Conservation (phyloP, 192 early-diverging fungal species). For the Coemansia sp. region DNA sequence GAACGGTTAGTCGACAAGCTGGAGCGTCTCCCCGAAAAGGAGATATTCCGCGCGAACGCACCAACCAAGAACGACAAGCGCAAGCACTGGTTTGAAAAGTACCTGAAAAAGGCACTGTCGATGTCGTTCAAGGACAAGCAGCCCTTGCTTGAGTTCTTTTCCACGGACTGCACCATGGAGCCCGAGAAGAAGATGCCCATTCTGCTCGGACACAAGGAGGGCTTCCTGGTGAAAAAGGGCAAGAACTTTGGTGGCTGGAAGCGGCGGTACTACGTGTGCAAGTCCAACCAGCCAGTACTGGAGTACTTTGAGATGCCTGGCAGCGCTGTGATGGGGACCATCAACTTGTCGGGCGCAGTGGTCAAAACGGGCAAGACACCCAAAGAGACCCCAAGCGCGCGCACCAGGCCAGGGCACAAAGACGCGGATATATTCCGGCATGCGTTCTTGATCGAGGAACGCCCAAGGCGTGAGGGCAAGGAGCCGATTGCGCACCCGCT, state of each 20-base stretch:
- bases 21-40: slow-evolving; percentile 82
- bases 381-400: slow-evolving; percentile 16
- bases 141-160: slow-evolving; percentile 75
- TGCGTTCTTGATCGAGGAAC: slow-evolving; percentile 85
- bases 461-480: slow-evolving; percentile 62
- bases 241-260: slow-evolving; percentile 99
- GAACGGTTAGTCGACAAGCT: slow-evolving; percentile 58
- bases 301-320: slow-evolving; percentile 87
- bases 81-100: slow-evolving; percentile 82
- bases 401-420: slow-evolving; percentile 22
- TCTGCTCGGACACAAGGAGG: slow-evolving; percentile 73
- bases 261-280: slow-evolving; percentile 77
- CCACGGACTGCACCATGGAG: slow-evolving; percentile 65
- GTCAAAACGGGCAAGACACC: slow-evolving; percentile 46
- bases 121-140: slow-evolving; percentile 63
- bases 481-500: slow-evolving; percentile 74
- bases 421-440: slow-evolving; percentile 75
- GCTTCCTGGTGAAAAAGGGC: slow-evolving; percentile 88
- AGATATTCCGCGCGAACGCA: slow-evolving; percentile 75
- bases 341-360: slow-evolving; percentile 70
- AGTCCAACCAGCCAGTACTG: slow-evolving; percentile 63
- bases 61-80: slow-evolving; percentile 87
- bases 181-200: slow-evolving; percentile 54
- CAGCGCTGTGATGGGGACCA: slow-evolving; percentile 69
- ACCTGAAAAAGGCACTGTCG: slow-evolving; percentile 72